Evolutionary conservation across 306 rosid genomes (phyloP), one percentile per base, ranked within the genome.

Genomic region (Lathyrus aphaca): DNA sequence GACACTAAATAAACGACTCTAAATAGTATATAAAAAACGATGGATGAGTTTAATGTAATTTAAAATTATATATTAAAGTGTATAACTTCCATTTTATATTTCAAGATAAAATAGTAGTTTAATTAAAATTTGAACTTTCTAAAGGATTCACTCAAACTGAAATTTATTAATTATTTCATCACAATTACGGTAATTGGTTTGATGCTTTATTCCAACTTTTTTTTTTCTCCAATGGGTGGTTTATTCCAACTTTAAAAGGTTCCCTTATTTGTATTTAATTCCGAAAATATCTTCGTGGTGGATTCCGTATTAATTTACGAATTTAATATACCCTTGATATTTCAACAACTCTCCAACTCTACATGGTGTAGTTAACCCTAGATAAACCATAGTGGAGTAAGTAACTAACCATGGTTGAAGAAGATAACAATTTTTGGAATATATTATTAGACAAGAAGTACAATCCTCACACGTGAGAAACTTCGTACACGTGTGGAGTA

Each of bases 331-430:
- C 10, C 8, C 51, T 61, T 72, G 57, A 50, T 66, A 39, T 40
- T 68, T 55, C 80, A 69, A 64, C 77, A 45, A 69, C 83, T 57
- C 66, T 16, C 72, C 45, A n/a, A 53, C 32, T 21, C 32, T 30
- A 13, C 4, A 2, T 44, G 66, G 78, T 65, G 70, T 61, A 81
- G 59, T 27, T 19, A 60, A 66, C 51, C 76, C 51, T 38, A 12
- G 80, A 32, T 71, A 53, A 72, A 74, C 72, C 72, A 35, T 4
- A 29, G 58, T 43, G 35, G 49, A 3, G 15, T 18, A 37, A 62
- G 14, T 6, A 45, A 45, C 7, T 80, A 82, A 82, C 83, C 83
- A 67, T 75, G 76, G 83, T 81, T 57, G 13, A 71, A 46, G 51
- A 64, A 55, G 37, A 50, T 67, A 67, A 68, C 17, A 15, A 6